Percentiles rank a stretch among this genome's conserved stretches.
Conservation (phyloP, 2,329 filamentous ascomycete genomes). For the Penicillium sp. region DNA sequence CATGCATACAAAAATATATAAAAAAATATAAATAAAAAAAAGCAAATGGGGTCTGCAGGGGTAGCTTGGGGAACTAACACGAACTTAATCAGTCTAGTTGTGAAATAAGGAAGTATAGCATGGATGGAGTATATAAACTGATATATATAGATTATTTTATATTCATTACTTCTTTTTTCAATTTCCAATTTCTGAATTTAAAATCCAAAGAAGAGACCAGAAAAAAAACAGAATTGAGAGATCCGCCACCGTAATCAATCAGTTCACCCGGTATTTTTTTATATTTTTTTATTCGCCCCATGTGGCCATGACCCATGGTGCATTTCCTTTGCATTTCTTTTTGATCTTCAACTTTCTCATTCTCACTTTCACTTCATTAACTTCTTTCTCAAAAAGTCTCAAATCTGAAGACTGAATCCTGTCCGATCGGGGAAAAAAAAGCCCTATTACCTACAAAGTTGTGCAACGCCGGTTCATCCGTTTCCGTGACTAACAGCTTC, state of each 20-base stretch:
- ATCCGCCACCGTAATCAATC: constrained; percentile 9
- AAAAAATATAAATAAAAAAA: not conserved
- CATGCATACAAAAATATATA: constrained; percentile 15
- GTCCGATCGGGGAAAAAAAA: not conserved
- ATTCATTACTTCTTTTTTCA: not conserved
- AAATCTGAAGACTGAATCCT: not conserved
- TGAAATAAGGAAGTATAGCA: not conserved
- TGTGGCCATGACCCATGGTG: constrained; percentile 11
- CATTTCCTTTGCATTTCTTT: not conserved
- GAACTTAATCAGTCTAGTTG: constrained; percentile 12
- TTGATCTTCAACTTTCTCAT: not conserved
- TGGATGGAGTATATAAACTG: not conserved
- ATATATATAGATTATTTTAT: not conserved
- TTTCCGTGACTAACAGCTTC: constrained; percentile 40
- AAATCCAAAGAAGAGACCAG: not conserved
- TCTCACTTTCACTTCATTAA: not conserved
- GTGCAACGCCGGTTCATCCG: constrained; percentile 18
- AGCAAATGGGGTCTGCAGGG: constrained; percentile 20
- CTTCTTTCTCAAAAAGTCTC: not conserved
- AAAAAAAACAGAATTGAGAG: not conserved
- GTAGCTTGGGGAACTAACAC: constrained; percentile 20
- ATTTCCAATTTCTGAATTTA: not conserved
- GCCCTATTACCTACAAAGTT: not conserved
- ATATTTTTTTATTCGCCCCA: constrained; percentile 1
- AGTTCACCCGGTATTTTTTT: not conserved